These are phyloP conservation scores for Penicillium capsulatum DNA, from an alignment of 2,329 filamentous ascomycete genomes.

Conservation along the genomic window DNA sequence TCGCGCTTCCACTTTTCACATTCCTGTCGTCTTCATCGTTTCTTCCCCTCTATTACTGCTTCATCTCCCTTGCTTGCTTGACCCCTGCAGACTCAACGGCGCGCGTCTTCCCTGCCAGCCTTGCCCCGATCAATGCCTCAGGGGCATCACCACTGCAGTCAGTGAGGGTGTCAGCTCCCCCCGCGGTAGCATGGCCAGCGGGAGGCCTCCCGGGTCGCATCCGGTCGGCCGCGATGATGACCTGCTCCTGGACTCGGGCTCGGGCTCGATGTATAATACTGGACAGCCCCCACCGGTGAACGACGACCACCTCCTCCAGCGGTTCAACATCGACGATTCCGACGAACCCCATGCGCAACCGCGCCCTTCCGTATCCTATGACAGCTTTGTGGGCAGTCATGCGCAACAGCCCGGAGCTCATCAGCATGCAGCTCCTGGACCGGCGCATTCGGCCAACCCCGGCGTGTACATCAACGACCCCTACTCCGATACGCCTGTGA, in stretches of 20 bases:
- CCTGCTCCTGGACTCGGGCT: slow-evolving; percentile 40
- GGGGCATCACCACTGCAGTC: slow-evolving; percentile 25
- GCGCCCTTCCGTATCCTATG: slow-evolving; percentile 86
- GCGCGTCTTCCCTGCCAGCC: slow-evolving; percentile 1
- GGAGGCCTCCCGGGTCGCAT: slow-evolving; percentile 53
- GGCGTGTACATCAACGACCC: slow-evolving; percentile 37
- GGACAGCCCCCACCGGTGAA: slow-evolving; percentile 74
- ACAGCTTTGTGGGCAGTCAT: slow-evolving; percentile 79
- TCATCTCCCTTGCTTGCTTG: not conserved
- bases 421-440: slow-evolving; percentile 39
- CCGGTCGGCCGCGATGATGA: slow-evolving; percentile 44
- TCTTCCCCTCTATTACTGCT: not conserved
- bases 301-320: slow-evolving; percentile 74
- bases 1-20: slow-evolving; percentile 11
- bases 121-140: slow-evolving; percentile 38
- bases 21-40: not conserved
- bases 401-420: slow-evolving; percentile 47
- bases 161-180: slow-evolving; percentile 36
- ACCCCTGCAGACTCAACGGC: not conserved
- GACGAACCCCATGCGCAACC: slow-evolving; percentile 53
- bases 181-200: slow-evolving; percentile 44
- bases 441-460: slow-evolving; percentile 27
- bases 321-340: slow-evolving; percentile 65
- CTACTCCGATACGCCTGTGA: slow-evolving; percentile 35
- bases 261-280: slow-evolving; percentile 57